These are phyloP conservation scores for Emergomyces orientalis DNA, from an alignment of 2,329 filamentous ascomycete genomes.

Conservation along the genomic window DNA sequence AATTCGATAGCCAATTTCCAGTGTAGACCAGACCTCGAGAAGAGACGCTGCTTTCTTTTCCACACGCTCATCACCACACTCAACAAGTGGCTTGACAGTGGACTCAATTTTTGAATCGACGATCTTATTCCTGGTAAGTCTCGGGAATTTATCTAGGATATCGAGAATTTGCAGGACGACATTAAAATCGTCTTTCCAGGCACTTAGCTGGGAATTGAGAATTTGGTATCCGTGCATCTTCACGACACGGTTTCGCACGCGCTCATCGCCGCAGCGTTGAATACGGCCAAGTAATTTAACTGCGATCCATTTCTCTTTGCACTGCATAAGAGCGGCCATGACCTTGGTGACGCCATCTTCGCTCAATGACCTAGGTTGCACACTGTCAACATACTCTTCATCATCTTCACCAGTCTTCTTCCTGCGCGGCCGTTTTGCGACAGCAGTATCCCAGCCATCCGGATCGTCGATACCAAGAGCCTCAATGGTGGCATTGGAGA, in stretches of 20 bases:
- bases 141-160: constrained; percentile 75
- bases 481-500: constrained; percentile 82
- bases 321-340: constrained; percentile 94
- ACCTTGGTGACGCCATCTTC: constrained; percentile 83
- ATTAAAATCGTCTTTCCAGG: constrained; percentile 83
- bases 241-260: constrained; percentile 77
- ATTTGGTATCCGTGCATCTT: constrained; percentile 97
- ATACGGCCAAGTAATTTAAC: constrained; percentile 89
- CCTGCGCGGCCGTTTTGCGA: constrained; percentile 82
- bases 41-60: constrained; percentile 60
- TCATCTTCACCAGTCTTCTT: constrained; percentile 88
- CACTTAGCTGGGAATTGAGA: constrained; percentile 72
- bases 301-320: constrained; percentile 98
- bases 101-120: constrained; percentile 90
- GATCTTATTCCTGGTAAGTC: constrained; percentile 93
- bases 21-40: constrained; percentile 75
- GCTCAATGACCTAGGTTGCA: constrained; percentile 68
- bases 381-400: constrained; percentile 87
- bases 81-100: constrained; percentile 59
- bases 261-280: constrained; percentile 75
- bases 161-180: constrained; percentile 82
- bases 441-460: constrained; percentile 83
- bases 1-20: constrained; percentile 88
- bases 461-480: constrained; percentile 89
- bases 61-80: constrained; percentile 65